Evolutionary conservation across 257 asterid species (phyloP).

Genomic region (Henckelia pumila): DNA sequence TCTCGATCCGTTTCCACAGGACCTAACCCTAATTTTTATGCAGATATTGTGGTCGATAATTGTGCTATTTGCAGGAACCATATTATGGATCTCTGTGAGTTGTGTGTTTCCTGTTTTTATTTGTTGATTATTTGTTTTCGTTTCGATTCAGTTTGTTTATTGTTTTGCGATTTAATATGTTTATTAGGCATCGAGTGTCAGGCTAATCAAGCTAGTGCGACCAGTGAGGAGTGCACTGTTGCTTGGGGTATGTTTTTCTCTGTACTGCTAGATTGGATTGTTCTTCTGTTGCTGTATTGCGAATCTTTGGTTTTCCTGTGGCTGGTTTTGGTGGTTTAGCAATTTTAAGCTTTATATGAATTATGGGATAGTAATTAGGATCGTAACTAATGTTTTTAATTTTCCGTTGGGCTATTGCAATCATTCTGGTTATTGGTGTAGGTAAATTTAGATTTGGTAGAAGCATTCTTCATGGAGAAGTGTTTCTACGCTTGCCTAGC

Average conservation of each 20-base stretch:
- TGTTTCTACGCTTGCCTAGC: neutral
- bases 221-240: constrained; percentile 96
- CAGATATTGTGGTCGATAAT: constrained; percentile 94
- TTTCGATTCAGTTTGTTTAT: constrained; percentile 6
- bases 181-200: constrained; percentile 90
- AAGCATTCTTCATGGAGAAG: neutral
- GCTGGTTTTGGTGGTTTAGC: neutral
- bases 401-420: neutral
- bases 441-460: neutral
- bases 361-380: neutral
- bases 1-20: constrained; percentile 3
- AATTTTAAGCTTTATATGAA: neutral
- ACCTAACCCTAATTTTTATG: constrained; percentile 35
- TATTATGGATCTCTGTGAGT: constrained; percentile 97
- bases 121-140: neutral
- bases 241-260: constrained; percentile 85
- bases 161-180: constrained; percentile 10
- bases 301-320: neutral
- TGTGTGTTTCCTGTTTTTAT: neutral
- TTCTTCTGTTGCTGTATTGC: neutral
- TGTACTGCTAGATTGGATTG: neutral
- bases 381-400: neutral
- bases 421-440: neutral
- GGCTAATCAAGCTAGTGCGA: constrained; percentile 98
- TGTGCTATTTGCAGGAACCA: constrained; percentile 97